Conservation (phyloP, 345 rosid genomes). For the Heritiera fomes region DNA sequence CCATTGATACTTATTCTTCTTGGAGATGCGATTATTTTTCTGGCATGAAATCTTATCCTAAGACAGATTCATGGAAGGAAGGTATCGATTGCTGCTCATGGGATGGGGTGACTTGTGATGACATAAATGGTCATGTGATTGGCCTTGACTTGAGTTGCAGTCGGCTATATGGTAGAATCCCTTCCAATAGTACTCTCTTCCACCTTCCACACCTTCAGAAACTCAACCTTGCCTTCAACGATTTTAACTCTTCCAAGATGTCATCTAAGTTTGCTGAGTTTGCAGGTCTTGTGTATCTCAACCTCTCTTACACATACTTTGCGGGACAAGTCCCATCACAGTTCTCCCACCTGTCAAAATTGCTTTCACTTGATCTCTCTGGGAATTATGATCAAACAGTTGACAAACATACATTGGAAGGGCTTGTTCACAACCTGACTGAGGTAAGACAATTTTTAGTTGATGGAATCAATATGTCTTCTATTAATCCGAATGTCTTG, state of each 20-base stretch:
- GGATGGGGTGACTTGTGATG: constrained; percentile 34
- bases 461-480: background rate
- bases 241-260: constrained; percentile 1
- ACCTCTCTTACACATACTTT: constrained; percentile 24
- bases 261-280: background rate
- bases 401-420: background rate
- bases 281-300: background rate
- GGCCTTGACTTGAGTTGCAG: constrained; percentile 29
- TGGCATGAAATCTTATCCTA: background rate
- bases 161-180: background rate
- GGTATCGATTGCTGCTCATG: constrained; percentile 34
- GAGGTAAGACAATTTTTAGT: constrained; percentile 10
- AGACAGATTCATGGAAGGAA: constrained; percentile 22
- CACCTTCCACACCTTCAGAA: constrained; percentile 22
- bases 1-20: background rate
- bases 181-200: constrained; percentile 30
- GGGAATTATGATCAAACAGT: background rate
- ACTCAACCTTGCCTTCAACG: constrained; percentile 34
- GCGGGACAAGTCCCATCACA: constrained; percentile 15
- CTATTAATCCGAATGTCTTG: background rate
- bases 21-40: no score
- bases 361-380: constrained; percentile 26
- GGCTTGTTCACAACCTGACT: constrained; percentile 8
- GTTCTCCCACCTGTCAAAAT: constrained; percentile 12
- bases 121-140: background rate